phyloP scores from a whole-genome alignment of 768 basidiomycete genomes.

The Mycena leptocephala region DNA sequence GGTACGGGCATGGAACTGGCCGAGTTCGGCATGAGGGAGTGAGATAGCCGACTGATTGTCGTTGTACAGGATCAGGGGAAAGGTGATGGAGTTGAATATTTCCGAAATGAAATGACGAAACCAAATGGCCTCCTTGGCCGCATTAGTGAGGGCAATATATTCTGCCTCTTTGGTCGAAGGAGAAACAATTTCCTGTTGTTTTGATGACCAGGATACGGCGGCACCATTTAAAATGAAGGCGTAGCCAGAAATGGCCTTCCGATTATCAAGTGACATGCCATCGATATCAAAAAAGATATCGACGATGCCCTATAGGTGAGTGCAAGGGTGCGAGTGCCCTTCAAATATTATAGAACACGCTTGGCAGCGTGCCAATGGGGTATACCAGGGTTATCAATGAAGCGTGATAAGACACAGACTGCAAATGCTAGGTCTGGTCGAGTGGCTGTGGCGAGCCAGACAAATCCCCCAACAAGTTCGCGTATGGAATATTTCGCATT shows the following conservation, averaged over 20 bases:
- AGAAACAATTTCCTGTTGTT: too few species aligned
- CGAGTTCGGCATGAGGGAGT: constrained; percentile 2
- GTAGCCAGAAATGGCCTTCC: constrained; percentile 11
- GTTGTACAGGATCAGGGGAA: constrained; percentile 6
- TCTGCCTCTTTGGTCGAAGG: constrained; percentile 7
- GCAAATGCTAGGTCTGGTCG: not conserved
- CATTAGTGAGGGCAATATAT: not conserved
- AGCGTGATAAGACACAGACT: not conserved
- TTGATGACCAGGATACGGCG: too few species aligned
- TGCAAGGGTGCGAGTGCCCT: constrained; percentile 12
- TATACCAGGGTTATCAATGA: constrained; percentile 4
- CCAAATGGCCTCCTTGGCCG: not conserved
- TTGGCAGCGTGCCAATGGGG: constrained; percentile 21
- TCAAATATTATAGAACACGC: constrained; percentile 22
- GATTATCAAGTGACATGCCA: constrained; percentile 9
- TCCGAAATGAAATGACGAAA: not conserved
- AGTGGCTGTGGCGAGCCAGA: not conserved
- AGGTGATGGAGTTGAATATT: not conserved
- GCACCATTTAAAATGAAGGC: not conserved
- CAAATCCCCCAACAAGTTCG: not conserved
- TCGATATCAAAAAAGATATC: not conserved
- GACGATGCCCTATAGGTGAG: not conserved
- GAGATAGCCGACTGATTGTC: constrained; percentile 21
- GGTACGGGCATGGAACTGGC: constrained; percentile 20
- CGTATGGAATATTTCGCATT: not conserved